Conservation (phyloP, 2,329 filamentous ascomycete species). For the Hypoxylon sp. region DNA sequence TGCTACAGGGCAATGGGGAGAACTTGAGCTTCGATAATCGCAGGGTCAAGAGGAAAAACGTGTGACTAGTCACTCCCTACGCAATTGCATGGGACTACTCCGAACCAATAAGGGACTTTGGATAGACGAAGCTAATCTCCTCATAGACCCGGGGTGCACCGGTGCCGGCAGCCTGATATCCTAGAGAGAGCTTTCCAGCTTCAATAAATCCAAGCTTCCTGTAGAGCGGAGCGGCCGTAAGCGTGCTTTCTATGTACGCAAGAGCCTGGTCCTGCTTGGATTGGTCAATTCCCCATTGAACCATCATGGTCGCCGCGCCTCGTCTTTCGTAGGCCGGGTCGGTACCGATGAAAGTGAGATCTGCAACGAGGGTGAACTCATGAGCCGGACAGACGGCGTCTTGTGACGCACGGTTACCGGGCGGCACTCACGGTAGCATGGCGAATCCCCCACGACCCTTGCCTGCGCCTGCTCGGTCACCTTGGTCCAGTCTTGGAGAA, state of each 20-base stretch:
- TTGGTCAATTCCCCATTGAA: conserved; percentile 37
- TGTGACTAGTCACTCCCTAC: background rate
- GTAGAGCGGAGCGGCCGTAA: conserved; percentile 40
- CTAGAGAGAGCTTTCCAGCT: conserved; percentile 28
- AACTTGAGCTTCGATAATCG: too few relatives aligned
- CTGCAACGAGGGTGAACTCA: conserved; percentile 8
- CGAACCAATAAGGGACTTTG: background rate
- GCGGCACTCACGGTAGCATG: conserved; percentile 38
- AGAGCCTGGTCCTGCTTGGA: conserved; percentile 13
- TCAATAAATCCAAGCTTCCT: conserved; percentile 32
- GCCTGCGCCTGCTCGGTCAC: conserved; percentile 27
- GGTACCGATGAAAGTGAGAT: conserved; percentile 40
- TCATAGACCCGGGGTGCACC: conserved; percentile 21
- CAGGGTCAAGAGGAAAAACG: too few relatives aligned
- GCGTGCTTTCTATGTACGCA: conserved; percentile 40
- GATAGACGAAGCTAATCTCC: conserved; percentile 35
- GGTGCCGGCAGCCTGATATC: background rate
- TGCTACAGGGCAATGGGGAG: too few relatives aligned
- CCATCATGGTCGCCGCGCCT: conserved; percentile 38
- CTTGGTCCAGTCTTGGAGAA: conserved; percentile 29
- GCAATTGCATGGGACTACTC: too few relatives aligned
- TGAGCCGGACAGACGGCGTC: background rate
- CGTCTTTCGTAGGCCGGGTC: conserved; percentile 31
- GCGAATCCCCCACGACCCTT: conserved; percentile 20
- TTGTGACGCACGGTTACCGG: background rate